phyloP scores from a whole-genome alignment of 2,329 filamentous ascomycete genomes.

The Trichocomaceae sp. region DNA sequence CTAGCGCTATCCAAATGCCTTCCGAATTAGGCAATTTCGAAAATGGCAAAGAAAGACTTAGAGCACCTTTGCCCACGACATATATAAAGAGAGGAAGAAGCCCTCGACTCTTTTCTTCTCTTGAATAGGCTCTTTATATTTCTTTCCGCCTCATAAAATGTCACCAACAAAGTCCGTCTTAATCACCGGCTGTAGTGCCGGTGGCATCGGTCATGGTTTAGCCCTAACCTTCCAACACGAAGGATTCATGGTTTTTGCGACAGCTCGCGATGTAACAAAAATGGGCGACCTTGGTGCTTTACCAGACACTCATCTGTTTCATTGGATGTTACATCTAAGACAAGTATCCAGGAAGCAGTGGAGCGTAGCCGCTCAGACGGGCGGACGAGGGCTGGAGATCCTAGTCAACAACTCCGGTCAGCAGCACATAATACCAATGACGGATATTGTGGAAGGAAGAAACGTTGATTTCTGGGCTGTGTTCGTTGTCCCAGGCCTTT shows the following conservation, averaged over 20 bases:
- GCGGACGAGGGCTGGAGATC: neutral
- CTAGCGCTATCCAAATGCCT: neutral
- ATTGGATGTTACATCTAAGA: neutral
- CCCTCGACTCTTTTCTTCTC: neutral
- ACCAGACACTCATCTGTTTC: neutral
- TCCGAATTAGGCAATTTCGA: neutral
- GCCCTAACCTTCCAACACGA: slow-evolving; percentile 5
- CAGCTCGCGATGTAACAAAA: neutral
- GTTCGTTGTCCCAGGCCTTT: neutral
- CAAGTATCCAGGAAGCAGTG: neutral
- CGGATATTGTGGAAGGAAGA: neutral
- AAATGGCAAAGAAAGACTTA: neutral
- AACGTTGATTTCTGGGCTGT: neutral
- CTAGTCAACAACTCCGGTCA: neutral
- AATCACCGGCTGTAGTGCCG: slow-evolving; percentile 3
- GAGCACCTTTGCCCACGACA: neutral
- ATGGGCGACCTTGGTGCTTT: neutral
- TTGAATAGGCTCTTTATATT: neutral
- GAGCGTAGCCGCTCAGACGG: neutral
- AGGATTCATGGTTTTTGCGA: neutral
- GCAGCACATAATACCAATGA: neutral
- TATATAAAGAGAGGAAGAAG: neutral
- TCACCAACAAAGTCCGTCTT: neutral
- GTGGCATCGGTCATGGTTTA: slow-evolving; percentile 2
- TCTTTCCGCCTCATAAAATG: neutral